phyloP scores from a whole-genome alignment of 805 yeast genomes.

The Zygosaccharomyces bailii region DNA sequence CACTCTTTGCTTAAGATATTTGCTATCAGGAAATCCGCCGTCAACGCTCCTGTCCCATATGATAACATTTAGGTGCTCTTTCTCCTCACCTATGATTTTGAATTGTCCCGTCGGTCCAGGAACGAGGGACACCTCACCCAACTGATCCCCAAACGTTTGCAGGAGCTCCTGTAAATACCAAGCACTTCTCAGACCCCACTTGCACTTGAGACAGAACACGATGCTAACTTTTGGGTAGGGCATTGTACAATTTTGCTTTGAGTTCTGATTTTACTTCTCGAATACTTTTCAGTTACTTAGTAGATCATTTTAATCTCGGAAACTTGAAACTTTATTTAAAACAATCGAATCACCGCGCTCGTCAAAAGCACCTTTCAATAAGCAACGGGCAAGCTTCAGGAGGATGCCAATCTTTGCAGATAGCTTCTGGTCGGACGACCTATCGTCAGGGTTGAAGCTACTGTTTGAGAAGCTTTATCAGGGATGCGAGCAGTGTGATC shows the following conservation, averaged over 20 bases:
- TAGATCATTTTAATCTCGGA: slow-evolving; percentile 1
- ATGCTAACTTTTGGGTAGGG: slow-evolving; percentile 62
- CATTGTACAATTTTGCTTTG: slow-evolving; percentile 13
- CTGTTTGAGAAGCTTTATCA: slow-evolving; percentile 52
- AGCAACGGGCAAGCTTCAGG: neutral
- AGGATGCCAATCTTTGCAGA: slow-evolving; percentile 58
- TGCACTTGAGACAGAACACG: slow-evolving; percentile 75
- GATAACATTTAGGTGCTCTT: slow-evolving; percentile 31
- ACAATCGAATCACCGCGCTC: neutral
- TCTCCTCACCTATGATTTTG: slow-evolving; percentile 45
- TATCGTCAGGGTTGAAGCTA: slow-evolving; percentile 49
- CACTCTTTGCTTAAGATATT: slow-evolving; percentile 65
- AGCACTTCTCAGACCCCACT: slow-evolving; percentile 83
- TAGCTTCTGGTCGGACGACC: slow-evolving; percentile 73
- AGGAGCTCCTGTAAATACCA: slow-evolving; percentile 85
- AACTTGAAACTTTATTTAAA: neutral
- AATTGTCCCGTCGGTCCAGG: slow-evolving; percentile 58
- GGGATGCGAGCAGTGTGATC: slow-evolving; percentile 69
- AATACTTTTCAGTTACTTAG: neutral
- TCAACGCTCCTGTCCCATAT: slow-evolving; percentile 60
- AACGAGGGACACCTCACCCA: slow-evolving; percentile 52
- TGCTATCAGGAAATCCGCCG: slow-evolving; percentile 87
- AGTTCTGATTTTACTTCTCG: slow-evolving; percentile 1
- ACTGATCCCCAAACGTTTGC: slow-evolving; percentile 65
- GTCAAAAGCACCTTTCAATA: neutral